These are phyloP conservation scores for Cadophora sp. DNA, from an alignment of 2,329 filamentous ascomycete species.

Conservation along the genomic window DNA sequence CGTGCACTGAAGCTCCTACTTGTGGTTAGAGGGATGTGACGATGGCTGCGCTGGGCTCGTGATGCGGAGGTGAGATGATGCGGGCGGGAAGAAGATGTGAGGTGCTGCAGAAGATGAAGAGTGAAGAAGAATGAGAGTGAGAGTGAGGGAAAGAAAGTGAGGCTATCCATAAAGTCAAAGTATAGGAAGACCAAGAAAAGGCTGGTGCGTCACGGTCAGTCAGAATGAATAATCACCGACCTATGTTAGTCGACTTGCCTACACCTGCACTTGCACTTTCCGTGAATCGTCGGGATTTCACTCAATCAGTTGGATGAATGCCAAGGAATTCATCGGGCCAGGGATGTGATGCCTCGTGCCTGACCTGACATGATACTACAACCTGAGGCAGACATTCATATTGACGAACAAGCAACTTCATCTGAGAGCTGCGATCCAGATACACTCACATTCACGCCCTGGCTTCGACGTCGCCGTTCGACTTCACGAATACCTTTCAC, in stretches of 20 bases:
- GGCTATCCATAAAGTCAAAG: background rate
- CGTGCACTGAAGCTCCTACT: slow-evolving; percentile 21
- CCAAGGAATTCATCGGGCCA: background rate
- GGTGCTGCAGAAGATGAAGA: background rate
- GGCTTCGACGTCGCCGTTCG: slow-evolving; percentile 2
- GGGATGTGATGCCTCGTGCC: background rate
- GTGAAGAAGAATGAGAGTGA: background rate
- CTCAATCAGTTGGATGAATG: no score
- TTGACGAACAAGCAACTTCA: slow-evolving; percentile 17
- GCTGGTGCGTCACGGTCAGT: background rate
- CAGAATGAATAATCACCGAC: slow-evolving; percentile 11
- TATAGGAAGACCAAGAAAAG: background rate
- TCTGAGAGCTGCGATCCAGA: slow-evolving; percentile 7
- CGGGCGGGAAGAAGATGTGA: background rate
- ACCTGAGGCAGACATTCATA: background rate
- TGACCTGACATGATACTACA: background rate
- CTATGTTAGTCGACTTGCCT: background rate
- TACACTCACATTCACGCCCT: slow-evolving; percentile 11
- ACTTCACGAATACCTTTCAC: background rate
- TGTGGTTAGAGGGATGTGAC: slow-evolving; percentile 22
- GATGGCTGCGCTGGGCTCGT: slow-evolving; percentile 13
- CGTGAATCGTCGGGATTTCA: background rate
- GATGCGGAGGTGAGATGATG: slow-evolving; percentile 14
- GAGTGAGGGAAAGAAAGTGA: background rate
- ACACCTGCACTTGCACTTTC: no score